phyloP scores from a whole-genome alignment of 31 red algal genomes.

The Asparagopsis taxiformis region DNA sequence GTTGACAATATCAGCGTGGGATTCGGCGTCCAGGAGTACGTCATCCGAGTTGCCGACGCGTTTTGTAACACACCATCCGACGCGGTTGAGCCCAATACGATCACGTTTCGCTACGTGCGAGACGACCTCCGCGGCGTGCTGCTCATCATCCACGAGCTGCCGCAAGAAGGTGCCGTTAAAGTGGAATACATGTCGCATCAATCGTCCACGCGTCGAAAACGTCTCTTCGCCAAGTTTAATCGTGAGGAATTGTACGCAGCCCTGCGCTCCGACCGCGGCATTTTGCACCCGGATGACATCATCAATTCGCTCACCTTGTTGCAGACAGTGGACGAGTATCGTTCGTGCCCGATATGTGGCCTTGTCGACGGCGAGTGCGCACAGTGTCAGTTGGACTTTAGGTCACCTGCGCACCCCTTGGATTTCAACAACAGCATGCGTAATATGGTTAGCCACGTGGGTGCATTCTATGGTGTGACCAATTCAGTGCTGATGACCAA shows the following conservation, averaged over 20 bases:
- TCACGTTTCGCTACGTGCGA: slow-evolving; percentile 24
- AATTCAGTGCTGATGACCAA: neutral
- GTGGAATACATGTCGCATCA: slow-evolving; percentile 26
- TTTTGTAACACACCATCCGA: neutral
- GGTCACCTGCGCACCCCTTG: slow-evolving; percentile 23
- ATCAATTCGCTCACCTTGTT: neutral
- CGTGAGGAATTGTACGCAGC: neutral
- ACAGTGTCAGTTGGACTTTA: slow-evolving; percentile 15
- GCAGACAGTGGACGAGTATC: slow-evolving; percentile 1
- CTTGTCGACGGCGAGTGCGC: slow-evolving; percentile 3
- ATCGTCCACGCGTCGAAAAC: neutral
- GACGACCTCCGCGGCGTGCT: slow-evolving; percentile 21
- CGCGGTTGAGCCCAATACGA: neutral
- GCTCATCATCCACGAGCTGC: neutral
- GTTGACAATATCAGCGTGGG: slow-evolving; percentile 33
- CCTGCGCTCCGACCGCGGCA: neutral
- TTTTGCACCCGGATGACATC: slow-evolving; percentile 3
- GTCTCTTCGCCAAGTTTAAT: slow-evolving; percentile 4
- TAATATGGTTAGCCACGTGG: slow-evolving; percentile 23
- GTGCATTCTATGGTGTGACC: slow-evolving; percentile 20
- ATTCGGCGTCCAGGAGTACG: slow-evolving; percentile 35
- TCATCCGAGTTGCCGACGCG: neutral
- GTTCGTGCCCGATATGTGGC: slow-evolving; percentile 20
- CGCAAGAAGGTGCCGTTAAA: neutral
- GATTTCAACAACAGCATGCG: slow-evolving; percentile 16